Conservation (phyloP, 352 stramenopile species). For the Globisporangium spinosum region DNA sequence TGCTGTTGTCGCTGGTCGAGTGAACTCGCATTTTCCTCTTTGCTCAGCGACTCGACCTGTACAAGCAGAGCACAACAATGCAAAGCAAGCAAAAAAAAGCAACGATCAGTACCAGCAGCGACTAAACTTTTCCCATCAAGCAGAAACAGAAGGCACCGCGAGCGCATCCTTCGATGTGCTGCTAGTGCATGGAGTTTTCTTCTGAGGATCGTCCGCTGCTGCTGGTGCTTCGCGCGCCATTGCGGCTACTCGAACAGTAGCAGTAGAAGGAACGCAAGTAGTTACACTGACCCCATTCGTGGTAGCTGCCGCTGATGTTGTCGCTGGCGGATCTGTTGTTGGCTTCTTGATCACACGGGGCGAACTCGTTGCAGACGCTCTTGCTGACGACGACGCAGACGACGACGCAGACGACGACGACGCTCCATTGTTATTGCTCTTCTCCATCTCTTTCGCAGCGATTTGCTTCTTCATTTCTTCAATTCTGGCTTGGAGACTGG, state of each 20-base stretch:
- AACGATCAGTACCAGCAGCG: conserved; percentile 12
- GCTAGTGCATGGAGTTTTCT: background rate
- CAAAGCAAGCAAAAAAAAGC: conserved; percentile 3
- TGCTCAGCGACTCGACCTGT: conserved; percentile 9
- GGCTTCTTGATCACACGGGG: background rate
- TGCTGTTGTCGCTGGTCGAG: conserved; percentile 5
- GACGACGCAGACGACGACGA: background rate
- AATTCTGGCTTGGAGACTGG: conserved; percentile 20
- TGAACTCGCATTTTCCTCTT: conserved; percentile 47
- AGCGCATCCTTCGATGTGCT: conserved; percentile 9
- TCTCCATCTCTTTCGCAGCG: conserved; percentile 26
- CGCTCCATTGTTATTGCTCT: conserved; percentile 10
- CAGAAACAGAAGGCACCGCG: conserved; percentile 9
- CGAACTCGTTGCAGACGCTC: conserved; percentile 11
- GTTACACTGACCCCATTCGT: conserved; percentile 16
- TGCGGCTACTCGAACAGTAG: conserved; percentile 5
- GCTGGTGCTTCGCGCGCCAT: conserved; percentile 4
- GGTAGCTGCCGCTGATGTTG: background rate
- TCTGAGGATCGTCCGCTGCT: conserved; percentile 6
- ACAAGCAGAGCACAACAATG: conserved; percentile 5
- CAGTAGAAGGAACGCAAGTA: conserved; percentile 10
- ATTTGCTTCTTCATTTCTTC: conserved; percentile 31
- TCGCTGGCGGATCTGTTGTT: background rate
- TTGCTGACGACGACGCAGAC: conserved; percentile 4
- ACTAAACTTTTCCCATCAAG: conserved; percentile 3